These are phyloP conservation scores for Pichia phayaonensis DNA, from an alignment of 805 yeast species.

Conservation along the genomic window DNA sequence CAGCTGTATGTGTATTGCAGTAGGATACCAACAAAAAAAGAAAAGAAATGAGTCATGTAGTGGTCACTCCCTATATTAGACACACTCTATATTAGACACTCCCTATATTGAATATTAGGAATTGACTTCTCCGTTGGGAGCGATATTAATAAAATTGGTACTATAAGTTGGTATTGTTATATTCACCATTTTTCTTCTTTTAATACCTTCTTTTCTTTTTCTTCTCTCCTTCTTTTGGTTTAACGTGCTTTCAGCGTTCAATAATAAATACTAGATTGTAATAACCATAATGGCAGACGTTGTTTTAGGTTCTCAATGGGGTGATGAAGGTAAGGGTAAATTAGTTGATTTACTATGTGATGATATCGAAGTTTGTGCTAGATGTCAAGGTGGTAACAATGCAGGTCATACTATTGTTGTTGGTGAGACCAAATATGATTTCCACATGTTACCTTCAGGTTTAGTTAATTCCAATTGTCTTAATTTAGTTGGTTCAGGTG, in stretches of 20 bases:
- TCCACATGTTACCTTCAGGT: conserved; percentile 99
- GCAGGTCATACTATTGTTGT: conserved; percentile 99
- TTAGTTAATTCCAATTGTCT: conserved; percentile 86
- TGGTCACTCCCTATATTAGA: too few relatives aligned
- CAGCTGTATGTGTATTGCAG: too few relatives aligned
- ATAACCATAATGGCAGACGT: conserved; percentile 62
- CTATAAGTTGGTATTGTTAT: not conserved
- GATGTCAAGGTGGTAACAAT: conserved; percentile 98
- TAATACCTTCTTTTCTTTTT: not conserved
- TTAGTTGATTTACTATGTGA: conserved; percentile 93
- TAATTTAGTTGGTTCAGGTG: conserved; percentile 92
- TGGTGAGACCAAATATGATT: conserved; percentile 79
- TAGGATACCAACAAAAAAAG: not conserved
- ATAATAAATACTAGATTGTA: not conserved
- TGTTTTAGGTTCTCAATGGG: conserved; percentile 99
- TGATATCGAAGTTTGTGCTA: conserved; percentile 90
- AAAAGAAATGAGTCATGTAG: too few relatives aligned
- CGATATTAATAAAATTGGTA: too few relatives aligned
- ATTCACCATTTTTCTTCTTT: too few relatives aligned
- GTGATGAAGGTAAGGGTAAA: conserved; percentile 99
- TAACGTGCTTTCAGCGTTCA: conserved; percentile 10
- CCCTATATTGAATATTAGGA: too few relatives aligned
- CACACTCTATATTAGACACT: too few relatives aligned
- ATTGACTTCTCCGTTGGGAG: not conserved
- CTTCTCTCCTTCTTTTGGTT: not conserved